A percentile compares a stretch with the other conserved stretches of the same genome.
phyloP scores from a whole-genome alignment of 371 early-diverging fungal genomes.

The Apophysomyces ossiformis region DNA sequence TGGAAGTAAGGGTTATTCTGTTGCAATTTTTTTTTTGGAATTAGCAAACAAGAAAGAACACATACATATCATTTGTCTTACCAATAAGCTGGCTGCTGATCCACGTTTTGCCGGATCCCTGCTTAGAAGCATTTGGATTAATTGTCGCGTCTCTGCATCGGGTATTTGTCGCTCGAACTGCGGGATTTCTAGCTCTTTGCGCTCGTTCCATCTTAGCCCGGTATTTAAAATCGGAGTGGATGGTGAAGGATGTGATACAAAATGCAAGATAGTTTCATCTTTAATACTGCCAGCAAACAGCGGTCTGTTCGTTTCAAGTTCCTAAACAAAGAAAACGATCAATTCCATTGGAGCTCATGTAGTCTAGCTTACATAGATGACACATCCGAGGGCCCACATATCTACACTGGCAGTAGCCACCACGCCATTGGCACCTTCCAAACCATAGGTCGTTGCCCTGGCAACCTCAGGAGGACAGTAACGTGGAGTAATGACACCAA shows the following conservation, averaged over 20 bases:
- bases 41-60: background rate
- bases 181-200: slow-evolving; percentile 51
- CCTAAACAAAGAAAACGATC: slow-evolving; percentile 18
- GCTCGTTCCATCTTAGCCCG: slow-evolving; percentile 51
- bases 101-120: slow-evolving; percentile 48
- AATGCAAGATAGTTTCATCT: slow-evolving; percentile 55
- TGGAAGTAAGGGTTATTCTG: slow-evolving; percentile 7
- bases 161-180: slow-evolving; percentile 42
- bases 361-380: slow-evolving; percentile 37
- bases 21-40: no score
- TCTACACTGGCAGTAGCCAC: slow-evolving; percentile 54
- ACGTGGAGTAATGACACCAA: slow-evolving; percentile 33
- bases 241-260: slow-evolving; percentile 53
- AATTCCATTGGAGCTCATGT: no score
- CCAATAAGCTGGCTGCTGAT: slow-evolving; percentile 43
- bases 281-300: slow-evolving; percentile 47
- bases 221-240: slow-evolving; percentile 52
- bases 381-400: slow-evolving; percentile 55
- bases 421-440: slow-evolving; percentile 54
- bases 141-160: slow-evolving; percentile 33
- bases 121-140: slow-evolving; percentile 42
- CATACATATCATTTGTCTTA: slow-evolving; percentile 13
- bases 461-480: slow-evolving; percentile 55
- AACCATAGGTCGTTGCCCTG: slow-evolving; percentile 52
- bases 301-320: slow-evolving; percentile 48